phyloP scores from a whole-genome alignment of 1,284 basidiomycete genomes.

The Tremellales sp. region DNA sequence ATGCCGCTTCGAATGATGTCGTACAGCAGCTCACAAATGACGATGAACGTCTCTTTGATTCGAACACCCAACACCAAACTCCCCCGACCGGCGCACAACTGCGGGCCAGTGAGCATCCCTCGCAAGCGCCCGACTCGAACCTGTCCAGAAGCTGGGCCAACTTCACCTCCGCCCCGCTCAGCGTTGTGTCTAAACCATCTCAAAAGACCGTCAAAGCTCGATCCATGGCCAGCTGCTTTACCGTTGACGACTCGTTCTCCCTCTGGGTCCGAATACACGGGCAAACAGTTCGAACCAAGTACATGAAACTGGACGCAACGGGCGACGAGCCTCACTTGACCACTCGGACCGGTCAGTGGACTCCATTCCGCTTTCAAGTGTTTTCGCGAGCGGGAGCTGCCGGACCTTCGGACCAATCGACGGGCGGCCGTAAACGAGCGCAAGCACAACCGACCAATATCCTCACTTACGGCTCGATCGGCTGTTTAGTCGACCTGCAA shows the following conservation, averaged over 20 bases:
- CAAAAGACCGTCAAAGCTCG: conserved; percentile 95
- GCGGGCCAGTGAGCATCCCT: neutral
- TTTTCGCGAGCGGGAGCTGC: neutral
- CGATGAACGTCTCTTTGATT: neutral
- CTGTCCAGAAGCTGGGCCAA: conserved; percentile 65
- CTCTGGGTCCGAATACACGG: conserved; percentile 96
- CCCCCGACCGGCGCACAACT: neutral
- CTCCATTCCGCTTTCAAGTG: conserved; percentile 40
- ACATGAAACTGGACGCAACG: conserved; percentile 74
- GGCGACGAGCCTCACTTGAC: conserved; percentile 52
- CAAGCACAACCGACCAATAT: conserved; percentile 52
- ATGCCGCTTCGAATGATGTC: neutral
- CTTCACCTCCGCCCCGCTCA: conserved; percentile 84
- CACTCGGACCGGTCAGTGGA: conserved; percentile 37
- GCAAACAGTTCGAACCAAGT: conserved; percentile 94
- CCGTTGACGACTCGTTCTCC: conserved; percentile 83
- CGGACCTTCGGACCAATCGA: no score
- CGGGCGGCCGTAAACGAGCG: conserved; percentile 49
- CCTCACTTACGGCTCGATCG: conserved; percentile 86
- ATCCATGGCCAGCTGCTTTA: conserved; percentile 85
- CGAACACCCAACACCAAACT: neutral
- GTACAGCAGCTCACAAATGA: neutral
- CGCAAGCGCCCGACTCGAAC: conserved; percentile 28
- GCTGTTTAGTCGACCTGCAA: conserved; percentile 75
- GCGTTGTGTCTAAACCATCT: conserved; percentile 94